Conservation (phyloP, 1,139 yeast species). For the Zygoascus sp. region DNA sequence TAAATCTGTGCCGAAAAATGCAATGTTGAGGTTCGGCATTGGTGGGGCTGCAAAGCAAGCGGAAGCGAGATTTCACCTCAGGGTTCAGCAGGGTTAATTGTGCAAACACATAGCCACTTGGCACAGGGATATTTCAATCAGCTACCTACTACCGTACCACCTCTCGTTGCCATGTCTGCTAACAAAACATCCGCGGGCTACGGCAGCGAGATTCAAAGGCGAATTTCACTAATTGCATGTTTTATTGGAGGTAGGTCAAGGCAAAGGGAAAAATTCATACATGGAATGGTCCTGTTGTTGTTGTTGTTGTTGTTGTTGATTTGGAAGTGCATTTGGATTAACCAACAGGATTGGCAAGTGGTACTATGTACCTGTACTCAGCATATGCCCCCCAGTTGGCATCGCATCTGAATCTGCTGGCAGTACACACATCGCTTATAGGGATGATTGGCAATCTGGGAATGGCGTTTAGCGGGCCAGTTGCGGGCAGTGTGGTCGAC, state of each 20-base stretch:
- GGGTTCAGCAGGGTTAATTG: no score
- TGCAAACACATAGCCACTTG: no score
- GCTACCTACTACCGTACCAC: no score
- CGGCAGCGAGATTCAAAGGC: neutral
- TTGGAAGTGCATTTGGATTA: neutral
- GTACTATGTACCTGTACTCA: slow-evolving; percentile 58
- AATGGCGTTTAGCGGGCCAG: slow-evolving; percentile 55
- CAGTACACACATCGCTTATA: slow-evolving; percentile 51
- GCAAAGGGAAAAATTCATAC: no score
- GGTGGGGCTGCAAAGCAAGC: neutral
- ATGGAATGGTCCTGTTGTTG: no score
- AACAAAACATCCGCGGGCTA: neutral
- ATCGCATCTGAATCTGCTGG: slow-evolving; percentile 45
- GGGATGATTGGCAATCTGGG: slow-evolving; percentile 60
- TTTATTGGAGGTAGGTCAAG: slow-evolving; percentile 28
- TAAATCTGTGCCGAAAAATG: slow-evolving; percentile 78
- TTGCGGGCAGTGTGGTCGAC: slow-evolving; percentile 60
- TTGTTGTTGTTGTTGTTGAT: no score
- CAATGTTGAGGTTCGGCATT: slow-evolving; percentile 33
- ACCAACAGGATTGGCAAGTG: slow-evolving; percentile 42
- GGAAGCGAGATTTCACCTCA: no score
- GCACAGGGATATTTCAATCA: no score
- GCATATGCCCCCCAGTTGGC: slow-evolving; percentile 67
- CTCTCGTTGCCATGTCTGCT: neutral
- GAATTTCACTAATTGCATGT: slow-evolving; percentile 19